phyloP scores from a whole-genome alignment of 192 early-diverging fungal genomes.

The Linnemannia elongata region DNA sequence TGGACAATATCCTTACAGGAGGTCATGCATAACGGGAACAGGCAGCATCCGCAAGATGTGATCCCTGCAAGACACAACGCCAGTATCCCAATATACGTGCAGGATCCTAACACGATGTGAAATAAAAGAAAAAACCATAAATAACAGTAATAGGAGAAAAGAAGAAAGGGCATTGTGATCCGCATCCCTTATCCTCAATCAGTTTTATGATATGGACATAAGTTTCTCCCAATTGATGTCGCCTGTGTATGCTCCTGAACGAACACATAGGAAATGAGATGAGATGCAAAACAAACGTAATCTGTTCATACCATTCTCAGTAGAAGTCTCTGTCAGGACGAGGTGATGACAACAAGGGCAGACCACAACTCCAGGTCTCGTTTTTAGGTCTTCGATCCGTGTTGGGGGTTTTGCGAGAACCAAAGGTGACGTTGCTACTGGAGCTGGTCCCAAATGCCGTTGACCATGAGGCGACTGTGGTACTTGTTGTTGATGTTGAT shows the following conservation, averaged over 20 bases:
- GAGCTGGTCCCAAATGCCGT: background rate
- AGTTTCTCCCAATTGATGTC: background rate
- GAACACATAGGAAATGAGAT: background rate
- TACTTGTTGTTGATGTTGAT: background rate
- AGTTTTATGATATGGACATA: background rate
- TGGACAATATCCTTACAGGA: slow-evolving; percentile 54
- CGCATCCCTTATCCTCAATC: background rate
- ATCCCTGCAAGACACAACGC: slow-evolving; percentile 41
- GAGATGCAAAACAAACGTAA: background rate
- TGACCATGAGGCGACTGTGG: background rate
- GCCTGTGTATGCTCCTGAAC: background rate
- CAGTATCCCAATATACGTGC: slow-evolving; percentile 49
- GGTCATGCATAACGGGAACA: slow-evolving; percentile 45
- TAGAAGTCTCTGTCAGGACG: slow-evolving; percentile 11
- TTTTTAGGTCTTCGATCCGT: slow-evolving; percentile 9
- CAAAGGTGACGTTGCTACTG: background rate
- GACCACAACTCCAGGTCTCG: slow-evolving; percentile 4
- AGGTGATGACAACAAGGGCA: slow-evolving; percentile 15
- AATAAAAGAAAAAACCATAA: slow-evolving; percentile 6
- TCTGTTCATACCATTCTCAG: slow-evolving; percentile 15
- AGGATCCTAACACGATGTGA: slow-evolving; percentile 24
- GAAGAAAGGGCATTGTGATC: background rate
- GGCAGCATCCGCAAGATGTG: slow-evolving; percentile 52
- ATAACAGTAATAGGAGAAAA: background rate
- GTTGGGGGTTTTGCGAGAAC: slow-evolving; percentile 1